Evolutionary conservation across 2,329 filamentous ascomycete species (phyloP).

Genomic region (Fusarium penzigii): DNA sequence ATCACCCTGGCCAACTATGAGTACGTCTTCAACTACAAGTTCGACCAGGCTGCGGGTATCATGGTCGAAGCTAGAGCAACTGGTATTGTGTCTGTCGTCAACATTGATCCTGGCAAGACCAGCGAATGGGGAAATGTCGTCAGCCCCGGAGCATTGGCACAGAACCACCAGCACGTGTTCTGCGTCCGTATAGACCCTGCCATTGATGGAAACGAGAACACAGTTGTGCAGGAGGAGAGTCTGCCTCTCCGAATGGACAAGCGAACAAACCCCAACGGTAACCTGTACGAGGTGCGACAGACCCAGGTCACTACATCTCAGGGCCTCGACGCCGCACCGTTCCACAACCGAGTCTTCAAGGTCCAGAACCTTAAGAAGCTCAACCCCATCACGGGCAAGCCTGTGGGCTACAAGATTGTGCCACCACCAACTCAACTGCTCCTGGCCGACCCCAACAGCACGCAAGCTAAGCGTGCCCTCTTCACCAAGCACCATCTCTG

Average conservation of each 20-base stretch:
- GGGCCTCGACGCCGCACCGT: no score
- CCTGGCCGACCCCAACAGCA: slow-evolving; percentile 12
- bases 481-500: slow-evolving; percentile 34
- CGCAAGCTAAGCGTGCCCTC: slow-evolving; percentile 12
- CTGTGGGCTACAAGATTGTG: slow-evolving; percentile 45
- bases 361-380: slow-evolving; percentile 43
- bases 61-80: slow-evolving; percentile 30
- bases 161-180: slow-evolving; percentile 68
- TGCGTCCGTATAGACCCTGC: slow-evolving; percentile 60
- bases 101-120: slow-evolving; percentile 45
- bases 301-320: slow-evolving; percentile 43
- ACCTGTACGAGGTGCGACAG: slow-evolving; percentile 44
- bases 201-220: slow-evolving; percentile 58
- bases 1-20: slow-evolving; percentile 64
- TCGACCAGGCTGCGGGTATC: slow-evolving; percentile 51
- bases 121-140: slow-evolving; percentile 60
- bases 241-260: slow-evolving; percentile 28
- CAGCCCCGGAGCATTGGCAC: slow-evolving; percentile 57
- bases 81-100: slow-evolving; percentile 52
- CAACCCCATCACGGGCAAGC: slow-evolving; percentile 35
- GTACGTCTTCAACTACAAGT: slow-evolving; percentile 42
- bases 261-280: slow-evolving; percentile 49
- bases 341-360: slow-evolving; percentile 47
- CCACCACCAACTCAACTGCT: slow-evolving; percentile 45
- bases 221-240: slow-evolving; percentile 44